These are phyloP conservation scores for Rhodotorula paludigena DNA, from an alignment of 768 basidiomycete genomes.

Conservation along the genomic window DNA sequence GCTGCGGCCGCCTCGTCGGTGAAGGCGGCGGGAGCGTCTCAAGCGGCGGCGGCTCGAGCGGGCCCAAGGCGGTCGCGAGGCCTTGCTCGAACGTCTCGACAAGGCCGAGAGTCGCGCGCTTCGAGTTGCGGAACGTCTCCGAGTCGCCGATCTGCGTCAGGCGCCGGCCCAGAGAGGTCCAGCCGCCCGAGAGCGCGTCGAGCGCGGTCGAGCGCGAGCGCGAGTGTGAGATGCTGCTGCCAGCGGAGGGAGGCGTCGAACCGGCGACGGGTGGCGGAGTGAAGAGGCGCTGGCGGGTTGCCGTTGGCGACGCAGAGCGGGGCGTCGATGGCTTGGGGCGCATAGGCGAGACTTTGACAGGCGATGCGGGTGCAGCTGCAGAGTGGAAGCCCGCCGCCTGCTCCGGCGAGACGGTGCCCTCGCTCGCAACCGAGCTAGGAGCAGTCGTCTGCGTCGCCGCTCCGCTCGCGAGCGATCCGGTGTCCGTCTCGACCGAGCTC, in stretches of 20 bases:
- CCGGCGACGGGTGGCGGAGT: background rate
- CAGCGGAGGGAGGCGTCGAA: background rate
- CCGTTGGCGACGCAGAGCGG: background rate
- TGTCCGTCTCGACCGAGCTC: slow-evolving; percentile 5
- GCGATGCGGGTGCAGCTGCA: background rate
- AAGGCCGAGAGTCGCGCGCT: slow-evolving; percentile 15
- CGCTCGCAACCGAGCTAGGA: slow-evolving; percentile 15
- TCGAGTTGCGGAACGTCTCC: slow-evolving; percentile 21
- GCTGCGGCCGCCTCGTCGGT: background rate
- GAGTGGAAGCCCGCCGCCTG: background rate
- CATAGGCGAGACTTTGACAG: background rate
- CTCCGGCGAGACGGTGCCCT: background rate
- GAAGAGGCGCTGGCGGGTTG: background rate
- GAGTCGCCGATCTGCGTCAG: slow-evolving; percentile 13
- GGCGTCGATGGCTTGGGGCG: slow-evolving; percentile 5
- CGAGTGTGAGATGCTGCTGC: slow-evolving; percentile 7
- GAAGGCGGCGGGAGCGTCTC: background rate
- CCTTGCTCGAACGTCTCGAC: slow-evolving; percentile 37
- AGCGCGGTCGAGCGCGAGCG: slow-evolving; percentile 23
- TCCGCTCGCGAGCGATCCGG: background rate
- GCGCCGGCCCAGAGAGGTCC: slow-evolving; percentile 14
- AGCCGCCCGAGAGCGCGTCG: slow-evolving; percentile 15
- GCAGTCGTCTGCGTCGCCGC: slow-evolving; percentile 1
- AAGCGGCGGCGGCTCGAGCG: slow-evolving; percentile 25
- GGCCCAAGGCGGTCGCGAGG: slow-evolving; percentile 24